Percentiles rank a stretch among this genome's conserved stretches.
These are phyloP conservation scores for Cutaneotrichosporon sp. DNA, from an alignment of 1,284 basidiomycete genomes.

Conservation along the genomic window DNA sequence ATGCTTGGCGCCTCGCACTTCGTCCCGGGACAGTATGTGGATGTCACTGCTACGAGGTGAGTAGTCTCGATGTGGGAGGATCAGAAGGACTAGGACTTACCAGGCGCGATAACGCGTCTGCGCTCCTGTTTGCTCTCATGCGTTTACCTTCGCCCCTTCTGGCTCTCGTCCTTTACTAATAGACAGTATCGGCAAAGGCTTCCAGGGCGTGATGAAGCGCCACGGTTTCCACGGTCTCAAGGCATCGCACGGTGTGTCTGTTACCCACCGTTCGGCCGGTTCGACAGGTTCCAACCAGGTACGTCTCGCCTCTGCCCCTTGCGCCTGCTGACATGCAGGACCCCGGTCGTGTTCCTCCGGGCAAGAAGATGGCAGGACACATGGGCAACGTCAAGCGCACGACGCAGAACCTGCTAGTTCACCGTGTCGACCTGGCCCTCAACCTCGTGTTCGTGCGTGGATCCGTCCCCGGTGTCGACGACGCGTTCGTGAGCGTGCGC, in stretches of 20 bases:
- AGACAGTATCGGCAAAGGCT: slow-evolving; percentile 90
- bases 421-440: slow-evolving; percentile 78
- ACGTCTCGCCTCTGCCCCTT: slow-evolving; percentile 20
- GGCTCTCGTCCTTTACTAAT: slow-evolving; percentile 2
- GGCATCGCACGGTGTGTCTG: slow-evolving; percentile 93
- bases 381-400: slow-evolving; percentile 82
- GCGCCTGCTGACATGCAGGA: slow-evolving; percentile 56
- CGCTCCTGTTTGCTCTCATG: too few relatives aligned
- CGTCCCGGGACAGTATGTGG: slow-evolving; percentile 94
- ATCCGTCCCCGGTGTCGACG: slow-evolving; percentile 54
- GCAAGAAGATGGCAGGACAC: slow-evolving; percentile 97
- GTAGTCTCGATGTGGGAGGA: too few relatives aligned
- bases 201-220: slow-evolving; percentile 95
- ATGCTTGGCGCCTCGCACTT: slow-evolving; percentile 88
- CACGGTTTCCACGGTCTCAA: slow-evolving; percentile 89
- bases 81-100: too few relatives aligned
- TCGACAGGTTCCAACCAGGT: slow-evolving; percentile 95
- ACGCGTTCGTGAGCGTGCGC: slow-evolving; percentile 59
- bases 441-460: slow-evolving; percentile 81
- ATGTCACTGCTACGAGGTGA: slow-evolving; percentile 86
- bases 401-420: slow-evolving; percentile 80
- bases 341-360: slow-evolving; percentile 88
- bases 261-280: slow-evolving; percentile 88
- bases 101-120: too few relatives aligned
- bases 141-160: too few relatives aligned